These are phyloP conservation scores for Aspergillus bertholletiae DNA, from an alignment of 495 filamentous ascomycete species.

Conservation along the genomic window DNA sequence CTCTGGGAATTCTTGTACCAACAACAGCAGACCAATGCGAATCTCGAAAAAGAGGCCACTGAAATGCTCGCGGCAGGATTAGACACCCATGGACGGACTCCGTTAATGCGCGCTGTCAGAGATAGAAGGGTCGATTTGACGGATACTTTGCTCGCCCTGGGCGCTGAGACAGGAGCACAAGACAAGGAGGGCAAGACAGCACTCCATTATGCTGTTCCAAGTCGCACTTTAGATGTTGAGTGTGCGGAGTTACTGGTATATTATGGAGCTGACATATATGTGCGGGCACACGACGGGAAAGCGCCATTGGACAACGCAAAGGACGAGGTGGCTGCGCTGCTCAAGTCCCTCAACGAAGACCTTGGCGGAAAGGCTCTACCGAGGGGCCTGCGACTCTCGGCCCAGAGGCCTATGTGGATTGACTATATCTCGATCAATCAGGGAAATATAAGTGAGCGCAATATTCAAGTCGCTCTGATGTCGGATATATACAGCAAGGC, in stretches of 20 bases:
- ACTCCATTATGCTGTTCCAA: background rate
- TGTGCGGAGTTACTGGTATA: background rate
- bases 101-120: background rate
- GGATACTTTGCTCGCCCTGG: background rate
- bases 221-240: background rate
- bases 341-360: background rate
- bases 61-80: background rate
- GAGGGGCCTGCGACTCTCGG: background rate
- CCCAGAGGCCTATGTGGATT: background rate
- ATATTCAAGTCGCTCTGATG: conserved; percentile 7
- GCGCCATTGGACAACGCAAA: background rate
- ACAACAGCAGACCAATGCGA: background rate
- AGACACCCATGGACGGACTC: background rate
- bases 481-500: conserved; percentile 21
- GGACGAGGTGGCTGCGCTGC: background rate
- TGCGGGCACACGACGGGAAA: background rate
- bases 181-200: background rate
- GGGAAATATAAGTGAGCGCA: conserved; percentile 1
- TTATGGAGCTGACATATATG: background rate
- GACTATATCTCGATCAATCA: background rate
- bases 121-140: background rate
- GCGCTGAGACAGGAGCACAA: background rate
- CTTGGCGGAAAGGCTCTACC: background rate
- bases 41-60: background rate
- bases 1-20: background rate